A percentile compares a stretch with the other conserved stretches of the same genome.
These are phyloP conservation scores for Aureococcus anophagefferens DNA, from an alignment of 108 stramenopile species.

Conservation along the genomic window DNA sequence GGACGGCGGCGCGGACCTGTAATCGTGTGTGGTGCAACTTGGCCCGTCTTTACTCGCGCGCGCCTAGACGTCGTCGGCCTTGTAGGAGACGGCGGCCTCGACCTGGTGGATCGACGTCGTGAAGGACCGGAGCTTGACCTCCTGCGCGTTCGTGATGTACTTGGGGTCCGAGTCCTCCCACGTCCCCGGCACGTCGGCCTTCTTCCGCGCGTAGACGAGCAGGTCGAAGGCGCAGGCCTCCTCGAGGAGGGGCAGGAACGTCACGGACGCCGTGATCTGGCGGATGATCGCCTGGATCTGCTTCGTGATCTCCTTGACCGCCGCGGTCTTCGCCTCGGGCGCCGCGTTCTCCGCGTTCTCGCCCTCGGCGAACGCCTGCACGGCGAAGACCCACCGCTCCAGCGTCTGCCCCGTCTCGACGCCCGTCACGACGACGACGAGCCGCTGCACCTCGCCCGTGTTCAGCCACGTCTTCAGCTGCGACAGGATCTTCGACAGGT, in stretches of 20 bases:
- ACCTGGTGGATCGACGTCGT: constrained; percentile 87
- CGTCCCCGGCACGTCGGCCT: constrained; percentile 67
- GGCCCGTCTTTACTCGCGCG: no score
- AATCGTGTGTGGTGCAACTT: no score
- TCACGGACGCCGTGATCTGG: constrained; percentile 89
- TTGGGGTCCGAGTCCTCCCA: constrained; percentile 96
- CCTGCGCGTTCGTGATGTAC: constrained; percentile 82
- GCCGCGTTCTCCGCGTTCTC: constrained; percentile 13
- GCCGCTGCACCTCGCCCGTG: constrained; percentile 72
- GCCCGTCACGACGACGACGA: constrained; percentile 91
- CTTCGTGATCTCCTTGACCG: constrained; percentile 76
- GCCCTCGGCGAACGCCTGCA: constrained; percentile 57
- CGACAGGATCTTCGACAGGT: constrained; percentile 73
- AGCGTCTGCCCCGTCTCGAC: constrained; percentile 84
- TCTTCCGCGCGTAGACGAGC: constrained; percentile 81
- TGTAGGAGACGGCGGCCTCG: constrained; percentile 79
- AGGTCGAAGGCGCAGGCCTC: constrained; percentile 97
- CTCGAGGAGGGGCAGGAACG: constrained; percentile 87
- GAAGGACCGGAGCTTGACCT: constrained; percentile 85
- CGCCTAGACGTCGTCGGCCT: constrained; percentile 62
- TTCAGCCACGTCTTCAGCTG: constrained; percentile 85
- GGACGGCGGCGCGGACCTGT: no score
- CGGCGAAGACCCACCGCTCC: constrained; percentile 97
- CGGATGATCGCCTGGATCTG: constrained; percentile 97
- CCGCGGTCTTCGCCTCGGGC: constrained; percentile 6